Evolutionary conservation across 345 rosid species (phyloP).

Genomic region (Eucalyptus fibrosa): DNA sequence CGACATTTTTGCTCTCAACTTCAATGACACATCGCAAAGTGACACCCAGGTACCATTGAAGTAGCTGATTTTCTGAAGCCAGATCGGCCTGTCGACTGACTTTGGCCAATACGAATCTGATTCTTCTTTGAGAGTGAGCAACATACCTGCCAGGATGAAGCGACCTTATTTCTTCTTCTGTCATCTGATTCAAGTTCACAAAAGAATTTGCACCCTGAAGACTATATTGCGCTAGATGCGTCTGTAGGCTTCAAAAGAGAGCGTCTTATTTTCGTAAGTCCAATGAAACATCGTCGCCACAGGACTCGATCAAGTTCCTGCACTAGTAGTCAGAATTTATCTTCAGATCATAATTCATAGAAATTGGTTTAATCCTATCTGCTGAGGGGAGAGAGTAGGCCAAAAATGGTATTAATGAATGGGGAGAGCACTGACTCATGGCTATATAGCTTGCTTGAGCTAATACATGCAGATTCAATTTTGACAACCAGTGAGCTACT

Average conservation of each 20-base stretch:
- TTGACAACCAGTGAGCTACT: neutral
- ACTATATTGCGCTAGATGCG: accelerated
- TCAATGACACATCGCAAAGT: no score
- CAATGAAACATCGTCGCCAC: accelerated
- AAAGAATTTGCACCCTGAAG: slow-evolving; percentile 31
- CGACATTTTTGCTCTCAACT: accelerated
- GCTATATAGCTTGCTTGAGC: neutral
- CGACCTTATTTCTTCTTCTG: neutral
- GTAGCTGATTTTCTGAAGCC: neutral
- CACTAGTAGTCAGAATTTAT: neutral
- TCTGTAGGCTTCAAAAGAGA: neutral
- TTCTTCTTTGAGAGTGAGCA: neutral
- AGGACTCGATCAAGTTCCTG: slow-evolving; percentile 6
- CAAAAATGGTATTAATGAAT: neutral
- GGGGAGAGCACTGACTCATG: neutral
- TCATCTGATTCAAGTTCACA: slow-evolving; percentile 9
- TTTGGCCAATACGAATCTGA: neutral
- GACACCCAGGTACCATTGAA: neutral
- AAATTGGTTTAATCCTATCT: neutral
- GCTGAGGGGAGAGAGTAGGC: neutral
- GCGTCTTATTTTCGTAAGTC: neutral
- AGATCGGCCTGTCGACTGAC: neutral
- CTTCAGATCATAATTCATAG: neutral
- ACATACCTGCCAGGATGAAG: neutral
- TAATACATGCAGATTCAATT: neutral